Conservation (phyloP, 352 stramenopile species). For the Globisporangium cylindrosporum region DNA sequence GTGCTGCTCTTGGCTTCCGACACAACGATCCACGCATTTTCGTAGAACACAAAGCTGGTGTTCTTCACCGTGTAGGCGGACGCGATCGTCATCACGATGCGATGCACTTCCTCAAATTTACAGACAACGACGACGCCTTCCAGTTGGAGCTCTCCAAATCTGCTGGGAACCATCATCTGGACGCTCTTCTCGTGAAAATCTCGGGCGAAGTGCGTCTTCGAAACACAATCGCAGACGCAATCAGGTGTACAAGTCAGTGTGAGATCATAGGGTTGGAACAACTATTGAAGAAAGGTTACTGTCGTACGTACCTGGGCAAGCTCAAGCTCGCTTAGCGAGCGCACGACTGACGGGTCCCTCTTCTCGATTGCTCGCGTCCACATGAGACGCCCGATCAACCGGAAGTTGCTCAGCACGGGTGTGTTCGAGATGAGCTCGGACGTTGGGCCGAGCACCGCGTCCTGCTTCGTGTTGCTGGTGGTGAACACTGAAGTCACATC, state of each 20-base stretch:
- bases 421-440: constrained; percentile 12
- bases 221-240: not conserved
- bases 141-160: not conserved
- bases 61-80: not conserved
- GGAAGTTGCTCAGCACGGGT: not conserved
- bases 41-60: not conserved
- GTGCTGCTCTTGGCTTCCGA: not conserved
- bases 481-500: not conserved
- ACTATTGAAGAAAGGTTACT: not conserved
- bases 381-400: not conserved
- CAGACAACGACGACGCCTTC: not conserved
- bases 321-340: not conserved
- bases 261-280: not conserved
- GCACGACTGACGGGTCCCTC: not conserved
- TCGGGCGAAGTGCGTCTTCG: not conserved
- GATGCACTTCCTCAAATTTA: not conserved
- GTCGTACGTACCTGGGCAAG: not conserved
- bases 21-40: not conserved
- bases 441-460: constrained; percentile 6
- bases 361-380: constrained; percentile 2
- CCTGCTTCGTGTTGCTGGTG: constrained; percentile 2
- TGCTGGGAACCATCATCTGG: not conserved
- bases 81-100: not conserved
- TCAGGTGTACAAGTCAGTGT: not conserved
- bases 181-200: not conserved